Conservation (phyloP, 805 yeast genomes). For the Starmerella geochares region DNA sequence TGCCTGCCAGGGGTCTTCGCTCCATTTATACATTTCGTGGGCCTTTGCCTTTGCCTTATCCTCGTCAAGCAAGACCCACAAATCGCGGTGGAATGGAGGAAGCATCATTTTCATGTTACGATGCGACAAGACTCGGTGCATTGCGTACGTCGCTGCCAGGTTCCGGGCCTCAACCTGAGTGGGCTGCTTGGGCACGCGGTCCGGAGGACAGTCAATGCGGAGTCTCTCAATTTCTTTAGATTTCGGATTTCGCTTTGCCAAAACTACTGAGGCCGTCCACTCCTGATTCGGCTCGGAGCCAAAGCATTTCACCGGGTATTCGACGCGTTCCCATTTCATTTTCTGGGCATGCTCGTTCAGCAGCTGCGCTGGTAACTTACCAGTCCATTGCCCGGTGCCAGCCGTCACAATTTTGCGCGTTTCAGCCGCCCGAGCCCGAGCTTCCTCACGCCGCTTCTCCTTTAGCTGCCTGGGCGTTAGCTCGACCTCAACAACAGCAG, state of each 20-base stretch:
- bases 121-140: constrained; percentile 67
- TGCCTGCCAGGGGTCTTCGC: constrained; percentile 61
- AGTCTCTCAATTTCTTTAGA: constrained; percentile 57
- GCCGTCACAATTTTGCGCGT: constrained; percentile 39
- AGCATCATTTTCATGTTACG: constrained; percentile 80
- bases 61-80: constrained; percentile 66
- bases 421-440: constrained; percentile 26
- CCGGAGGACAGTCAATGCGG: constrained; percentile 43
- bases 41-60: constrained; percentile 38
- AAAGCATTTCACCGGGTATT: constrained; percentile 45
- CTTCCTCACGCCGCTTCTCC: constrained; percentile 33
- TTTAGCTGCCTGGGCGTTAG: constrained; percentile 30
- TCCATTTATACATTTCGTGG: constrained; percentile 23
- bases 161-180: constrained; percentile 87
- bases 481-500: constrained; percentile 16
- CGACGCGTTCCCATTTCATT: constrained; percentile 79
- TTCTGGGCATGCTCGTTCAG: constrained; percentile 81
- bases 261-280: constrained; percentile 50
- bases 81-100: constrained; percentile 67
- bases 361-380: constrained; percentile 79
- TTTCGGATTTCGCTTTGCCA: constrained; percentile 72
- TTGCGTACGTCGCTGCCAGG: constrained; percentile 76
- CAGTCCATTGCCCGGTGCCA: constrained; percentile 80
- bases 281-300: constrained; percentile 36
- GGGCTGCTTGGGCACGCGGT: constrained; percentile 51